phyloP scores from a whole-genome alignment of 257 asterid genomes.

The Solanum sejunctum region DNA sequence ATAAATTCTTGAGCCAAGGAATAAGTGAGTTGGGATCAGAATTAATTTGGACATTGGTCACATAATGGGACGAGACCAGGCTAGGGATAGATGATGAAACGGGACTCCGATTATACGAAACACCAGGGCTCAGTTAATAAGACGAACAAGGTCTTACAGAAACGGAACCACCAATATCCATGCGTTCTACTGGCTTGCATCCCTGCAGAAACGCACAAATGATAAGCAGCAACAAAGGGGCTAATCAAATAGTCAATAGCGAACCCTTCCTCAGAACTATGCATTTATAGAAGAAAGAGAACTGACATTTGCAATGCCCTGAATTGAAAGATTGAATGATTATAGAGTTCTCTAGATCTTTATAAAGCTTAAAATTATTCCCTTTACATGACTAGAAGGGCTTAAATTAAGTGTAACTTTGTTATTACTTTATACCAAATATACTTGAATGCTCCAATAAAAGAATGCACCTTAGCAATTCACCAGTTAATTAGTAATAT shows the following conservation, averaged over 20 bases:
- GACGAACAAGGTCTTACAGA: slow-evolving; percentile 71
- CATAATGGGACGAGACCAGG: slow-evolving; percentile 47
- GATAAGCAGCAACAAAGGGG: neutral
- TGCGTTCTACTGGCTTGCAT: slow-evolving; percentile 67
- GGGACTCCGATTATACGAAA: slow-evolving; percentile 86
- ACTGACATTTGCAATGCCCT: neutral
- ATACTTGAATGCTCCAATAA: neutral
- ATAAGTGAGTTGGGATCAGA: slow-evolving; percentile 79
- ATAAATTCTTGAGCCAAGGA: slow-evolving; percentile 89
- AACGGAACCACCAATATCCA: slow-evolving; percentile 55
- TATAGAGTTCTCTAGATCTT: neutral
- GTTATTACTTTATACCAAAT: neutral
- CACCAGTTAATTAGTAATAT: neutral
- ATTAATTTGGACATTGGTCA: slow-evolving; percentile 26
- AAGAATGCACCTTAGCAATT: neutral
- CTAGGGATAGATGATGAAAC: slow-evolving; percentile 74
- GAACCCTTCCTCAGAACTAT: neutral
- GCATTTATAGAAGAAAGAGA: neutral
- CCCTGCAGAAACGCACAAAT: slow-evolving; percentile 40
- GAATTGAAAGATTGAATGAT: neutral
- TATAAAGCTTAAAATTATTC: neutral
- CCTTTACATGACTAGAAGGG: neutral
- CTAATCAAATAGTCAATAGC: neutral
- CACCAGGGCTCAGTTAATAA: slow-evolving; percentile 75
- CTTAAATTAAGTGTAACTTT: neutral